phyloP scores from a whole-genome alignment of 2,329 filamentous ascomycete species.

The Alternaria metachromatica region DNA sequence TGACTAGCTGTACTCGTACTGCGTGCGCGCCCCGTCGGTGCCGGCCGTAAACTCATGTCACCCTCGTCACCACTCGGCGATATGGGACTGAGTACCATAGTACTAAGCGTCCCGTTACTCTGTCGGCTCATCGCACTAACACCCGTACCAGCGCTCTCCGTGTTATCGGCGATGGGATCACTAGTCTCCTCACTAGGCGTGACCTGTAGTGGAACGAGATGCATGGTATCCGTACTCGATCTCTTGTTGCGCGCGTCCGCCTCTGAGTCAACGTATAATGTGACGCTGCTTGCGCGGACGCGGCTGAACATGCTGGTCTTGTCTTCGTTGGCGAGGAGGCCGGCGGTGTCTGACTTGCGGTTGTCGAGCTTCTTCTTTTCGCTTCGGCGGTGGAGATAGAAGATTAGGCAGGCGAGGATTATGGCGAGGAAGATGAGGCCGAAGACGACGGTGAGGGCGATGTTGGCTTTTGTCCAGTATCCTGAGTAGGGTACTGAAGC shows the following conservation, averaged over 20 bases:
- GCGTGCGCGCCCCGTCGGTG: constrained; percentile 22
- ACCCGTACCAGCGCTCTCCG: constrained; percentile 28
- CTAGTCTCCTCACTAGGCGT: constrained; percentile 27
- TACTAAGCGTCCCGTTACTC: constrained; percentile 25
- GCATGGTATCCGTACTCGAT: constrained; percentile 31
- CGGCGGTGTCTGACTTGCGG: constrained; percentile 29
- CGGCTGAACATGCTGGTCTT: constrained; percentile 44
- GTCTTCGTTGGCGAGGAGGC: constrained; percentile 39
- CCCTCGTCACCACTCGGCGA: constrained; percentile 20
- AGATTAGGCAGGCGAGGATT: constrained; percentile 25
- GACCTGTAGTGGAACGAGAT: constrained; percentile 37
- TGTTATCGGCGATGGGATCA: constrained; percentile 16
- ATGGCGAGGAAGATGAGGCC: constrained; percentile 30
- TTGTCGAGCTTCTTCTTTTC: constrained; percentile 34
- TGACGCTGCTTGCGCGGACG: constrained; percentile 36
- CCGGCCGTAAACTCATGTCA: constrained; percentile 22
- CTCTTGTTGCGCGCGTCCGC: constrained; percentile 23
- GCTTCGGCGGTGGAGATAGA: constrained; percentile 27
- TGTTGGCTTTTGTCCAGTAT: constrained; percentile 37
- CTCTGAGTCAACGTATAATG: constrained; percentile 38
- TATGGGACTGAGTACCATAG: constrained; percentile 32
- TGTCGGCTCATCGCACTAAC: constrained; percentile 27
- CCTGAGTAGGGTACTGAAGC: constrained; percentile 13
- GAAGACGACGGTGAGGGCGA: constrained; percentile 36
- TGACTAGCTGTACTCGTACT: constrained; percentile 39